Base-by-base conservation (phyloP, 2,329 filamentous ascomycete genomes). In the Neurospora sp. region DNA sequence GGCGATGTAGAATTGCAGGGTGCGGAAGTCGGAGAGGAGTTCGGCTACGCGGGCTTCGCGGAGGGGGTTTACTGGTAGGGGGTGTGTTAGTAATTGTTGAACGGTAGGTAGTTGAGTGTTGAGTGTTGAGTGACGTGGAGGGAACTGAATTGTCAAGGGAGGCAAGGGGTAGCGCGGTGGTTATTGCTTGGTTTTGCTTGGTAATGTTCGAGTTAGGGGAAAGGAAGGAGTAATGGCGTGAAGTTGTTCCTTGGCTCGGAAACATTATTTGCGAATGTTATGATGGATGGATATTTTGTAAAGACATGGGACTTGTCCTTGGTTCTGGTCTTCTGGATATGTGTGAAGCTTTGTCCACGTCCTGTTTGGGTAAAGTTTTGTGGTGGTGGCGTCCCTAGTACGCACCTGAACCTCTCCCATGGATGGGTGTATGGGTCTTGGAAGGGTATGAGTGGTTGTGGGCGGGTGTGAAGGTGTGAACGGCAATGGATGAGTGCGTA, bases 1-100 rank as follows among this genome's bases (percentile, higher is more conserved):
- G 40, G 87, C 85, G 76, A 90, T 90, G 77, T 85, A 86, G 78
- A 86, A 87, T 77, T 90, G 88, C 36, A 90, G 81, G 62, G 81
- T 85, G 72, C 84, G 85, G 78, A 90, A 90, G 77, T 90, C 88
- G 72, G 83, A 81, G 52, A 90, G 84, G 67, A 90, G 79, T 74
- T 90, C 85, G 78, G 86, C 87, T 76, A 90, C 88, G 73, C 88
- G 85, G 69, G 81, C 82, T 74, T 83, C 84, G 74, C 88, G 84
- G 77, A 82, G 86, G 66, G 87, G 83, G 80, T 90, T 90, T 71
- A 88, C 88, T 90, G 74, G 71, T 9, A 33, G 33, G 33, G 33
- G 33, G 11, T 23, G 11, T 67, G 70, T 71, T 68, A 71, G 71
- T 42, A 2, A 17, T 17, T 2, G 17, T 6, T 43, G 28, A 33